A percentile compares a stretch with the other conserved stretches of the same genome.
Conservation (phyloP, 73 alveolate species). For the Tetrahymena thermophila region DNA sequence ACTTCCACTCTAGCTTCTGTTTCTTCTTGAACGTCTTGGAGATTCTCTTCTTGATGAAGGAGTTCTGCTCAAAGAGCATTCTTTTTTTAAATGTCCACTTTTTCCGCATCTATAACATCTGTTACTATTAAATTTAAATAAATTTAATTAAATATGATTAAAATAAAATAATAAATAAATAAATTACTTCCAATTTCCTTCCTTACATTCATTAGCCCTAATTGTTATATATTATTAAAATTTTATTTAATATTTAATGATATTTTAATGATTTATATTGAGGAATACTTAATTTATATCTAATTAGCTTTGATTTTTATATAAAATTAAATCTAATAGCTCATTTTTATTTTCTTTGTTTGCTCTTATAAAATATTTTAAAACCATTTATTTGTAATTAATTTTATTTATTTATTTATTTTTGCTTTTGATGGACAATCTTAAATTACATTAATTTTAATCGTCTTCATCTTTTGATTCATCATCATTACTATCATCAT, state of each 20-base stretch:
- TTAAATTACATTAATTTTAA: background rate
- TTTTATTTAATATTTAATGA: background rate
- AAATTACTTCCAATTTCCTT: slow-evolving; percentile 20
- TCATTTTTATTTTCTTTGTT: too few species aligned
- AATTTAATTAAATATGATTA: background rate
- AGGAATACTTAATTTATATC: background rate
- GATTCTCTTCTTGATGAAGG: slow-evolving; percentile 8
- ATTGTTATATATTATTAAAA: background rate
- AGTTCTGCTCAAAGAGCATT: slow-evolving; percentile 44
- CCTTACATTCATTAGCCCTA: slow-evolving; percentile 47
- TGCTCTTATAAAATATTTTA: background rate
- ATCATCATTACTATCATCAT: background rate
- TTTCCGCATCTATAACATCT: slow-evolving; percentile 55
- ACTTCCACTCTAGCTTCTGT: background rate
- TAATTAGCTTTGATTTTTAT: too few species aligned
- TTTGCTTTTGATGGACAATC: background rate
- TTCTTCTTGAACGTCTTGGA: background rate
- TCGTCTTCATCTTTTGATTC: background rate
- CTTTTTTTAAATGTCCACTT: slow-evolving; percentile 52
- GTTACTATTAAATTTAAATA: slow-evolving; percentile 30
- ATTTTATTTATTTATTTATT: too few species aligned
- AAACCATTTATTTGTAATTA: too few species aligned
- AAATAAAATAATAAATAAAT: background rate
- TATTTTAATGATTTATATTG: background rate
- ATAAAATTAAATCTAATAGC: too few species aligned